Conservation (phyloP, 2,329 filamentous ascomycete genomes). For the Shiraia bambusicola region DNA sequence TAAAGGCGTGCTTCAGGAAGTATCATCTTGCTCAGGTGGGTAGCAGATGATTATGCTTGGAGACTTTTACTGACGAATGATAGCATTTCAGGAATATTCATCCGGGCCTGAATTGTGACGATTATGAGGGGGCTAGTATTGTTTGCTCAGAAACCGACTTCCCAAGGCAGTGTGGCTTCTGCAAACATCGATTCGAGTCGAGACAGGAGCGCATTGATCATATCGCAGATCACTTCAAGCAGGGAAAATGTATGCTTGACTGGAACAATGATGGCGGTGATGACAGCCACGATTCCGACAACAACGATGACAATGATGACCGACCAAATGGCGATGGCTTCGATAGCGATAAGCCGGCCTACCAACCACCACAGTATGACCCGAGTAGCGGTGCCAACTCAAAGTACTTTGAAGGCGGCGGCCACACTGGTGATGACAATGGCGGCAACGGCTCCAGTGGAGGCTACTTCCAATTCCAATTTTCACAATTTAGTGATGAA, state of each 20-base stretch:
- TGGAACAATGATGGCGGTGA: conserved; percentile 37
- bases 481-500: conserved; percentile 23
- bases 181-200: conserved; percentile 35
- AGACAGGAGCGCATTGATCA: conserved; percentile 43
- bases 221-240: conserved; percentile 42
- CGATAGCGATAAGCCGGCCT: conserved; percentile 22
- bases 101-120: conserved; percentile 31
- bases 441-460: conserved; percentile 15
- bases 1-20: conserved; percentile 41
- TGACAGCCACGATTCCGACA: conserved; percentile 23
- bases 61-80: conserved; percentile 3
- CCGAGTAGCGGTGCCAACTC: conserved; percentile 18
- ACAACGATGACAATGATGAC: conserved; percentile 31
- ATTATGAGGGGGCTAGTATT: conserved; percentile 35
- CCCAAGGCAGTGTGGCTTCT: conserved; percentile 41
- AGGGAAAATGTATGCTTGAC: conserved; percentile 43
- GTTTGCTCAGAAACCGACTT: conserved; percentile 40
- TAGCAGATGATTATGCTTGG: neutral
- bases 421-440: conserved; percentile 13
- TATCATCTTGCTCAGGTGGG: conserved; percentile 40
- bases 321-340: conserved; percentile 29
- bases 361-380: conserved; percentile 22
- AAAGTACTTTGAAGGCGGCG: conserved; percentile 20
- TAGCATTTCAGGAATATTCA: conserved; percentile 44
- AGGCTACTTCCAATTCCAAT: conserved; percentile 38